Percentiles rank a stretch among this genome's conserved stretches.
Conservation (phyloP, 1,139 yeast species). For the Yamadazyma sp. region DNA sequence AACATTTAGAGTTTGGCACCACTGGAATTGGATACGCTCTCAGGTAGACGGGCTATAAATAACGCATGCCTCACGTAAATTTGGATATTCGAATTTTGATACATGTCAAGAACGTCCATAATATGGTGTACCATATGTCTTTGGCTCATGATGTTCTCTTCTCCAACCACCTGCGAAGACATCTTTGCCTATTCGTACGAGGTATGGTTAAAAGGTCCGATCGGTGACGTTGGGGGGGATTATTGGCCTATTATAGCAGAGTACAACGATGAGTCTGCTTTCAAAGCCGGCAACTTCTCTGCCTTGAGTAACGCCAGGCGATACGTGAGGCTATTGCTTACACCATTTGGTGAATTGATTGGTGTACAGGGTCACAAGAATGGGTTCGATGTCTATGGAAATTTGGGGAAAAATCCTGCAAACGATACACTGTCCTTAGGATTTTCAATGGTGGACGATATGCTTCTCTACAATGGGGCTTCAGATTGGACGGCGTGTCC, state of each 20-base stretch:
- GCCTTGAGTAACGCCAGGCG: constrained; percentile 4
- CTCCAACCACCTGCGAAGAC: neutral
- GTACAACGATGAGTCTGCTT: constrained; percentile 6
- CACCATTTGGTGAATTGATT: constrained; percentile 11
- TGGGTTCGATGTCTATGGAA: constrained; percentile 11
- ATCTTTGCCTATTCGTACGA: constrained; percentile 6
- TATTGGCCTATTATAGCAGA: constrained; percentile 13
- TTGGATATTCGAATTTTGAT: neutral
- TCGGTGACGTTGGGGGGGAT: neutral
- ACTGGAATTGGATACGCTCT: too few relatives aligned
- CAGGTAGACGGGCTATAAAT: too few relatives aligned
- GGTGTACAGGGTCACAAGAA: constrained; percentile 4
- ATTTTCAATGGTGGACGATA: constrained; percentile 8
- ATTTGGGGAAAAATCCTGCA: constrained; percentile 9
- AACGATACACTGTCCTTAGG: constrained; percentile 2
- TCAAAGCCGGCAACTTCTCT: constrained; percentile 12
- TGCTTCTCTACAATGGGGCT: constrained; percentile 6
- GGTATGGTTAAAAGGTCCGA: neutral
- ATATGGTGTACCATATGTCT: neutral
- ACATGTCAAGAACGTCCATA: neutral
- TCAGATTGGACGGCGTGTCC: constrained; percentile 14
- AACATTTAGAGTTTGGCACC: too few relatives aligned
- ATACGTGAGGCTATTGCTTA: constrained; percentile 8
- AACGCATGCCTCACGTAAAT: too few relatives aligned
- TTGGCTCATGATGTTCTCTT: neutral